Evolutionary conservation across 805 yeast genomes (phyloP), one percentile per base, ranked within the genome.

Genomic region (Yamadazyma philogaea): DNA sequence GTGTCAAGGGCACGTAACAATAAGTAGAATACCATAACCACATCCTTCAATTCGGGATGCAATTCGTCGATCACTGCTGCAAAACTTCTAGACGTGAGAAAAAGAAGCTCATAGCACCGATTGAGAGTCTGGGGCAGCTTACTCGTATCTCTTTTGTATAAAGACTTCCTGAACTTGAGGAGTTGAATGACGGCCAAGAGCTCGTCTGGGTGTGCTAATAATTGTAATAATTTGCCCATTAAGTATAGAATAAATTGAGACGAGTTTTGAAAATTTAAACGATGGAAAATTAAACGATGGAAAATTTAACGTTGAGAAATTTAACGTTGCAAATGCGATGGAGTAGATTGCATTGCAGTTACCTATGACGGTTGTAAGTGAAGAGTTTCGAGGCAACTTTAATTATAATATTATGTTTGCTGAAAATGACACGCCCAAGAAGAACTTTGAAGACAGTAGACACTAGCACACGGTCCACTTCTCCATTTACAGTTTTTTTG

Each of bases 1-100:
- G 99, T 93, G 59, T 93, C 99, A 54, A 93, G 76, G 1, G 96
- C 99, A 47, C 99, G 77, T 50, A 93, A 68, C 17, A 89, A 75
- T 43, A 93, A 64, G 63, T 93, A 93, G 65, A 93, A 93, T 5
- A 93, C 46, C 89, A 81, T 82, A 47, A 87, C 76, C 1, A 84
- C 86, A 49, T 81, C 81, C 50, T 96, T 78, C 50, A 93, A 70
- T 56, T 89, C 96, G 0, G 97, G 97, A 59, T 88, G 84, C 46
- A 93, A 74, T 61, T 93, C 96, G 71, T 77, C 75, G 55, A 91
- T 91, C 17, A 93, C 99, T 0, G 95, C 87, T n/a, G 84, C 89
- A 61, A 93, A 93, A 3, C 97, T 88, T 49, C 99, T 78, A 12
- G 97, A 90, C 0, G 98, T 85, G 44, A 65, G 44, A 24, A 69